Evolutionary conservation across 345 rosid genomes (phyloP).

Genomic region (Aegle marmelos): DNA sequence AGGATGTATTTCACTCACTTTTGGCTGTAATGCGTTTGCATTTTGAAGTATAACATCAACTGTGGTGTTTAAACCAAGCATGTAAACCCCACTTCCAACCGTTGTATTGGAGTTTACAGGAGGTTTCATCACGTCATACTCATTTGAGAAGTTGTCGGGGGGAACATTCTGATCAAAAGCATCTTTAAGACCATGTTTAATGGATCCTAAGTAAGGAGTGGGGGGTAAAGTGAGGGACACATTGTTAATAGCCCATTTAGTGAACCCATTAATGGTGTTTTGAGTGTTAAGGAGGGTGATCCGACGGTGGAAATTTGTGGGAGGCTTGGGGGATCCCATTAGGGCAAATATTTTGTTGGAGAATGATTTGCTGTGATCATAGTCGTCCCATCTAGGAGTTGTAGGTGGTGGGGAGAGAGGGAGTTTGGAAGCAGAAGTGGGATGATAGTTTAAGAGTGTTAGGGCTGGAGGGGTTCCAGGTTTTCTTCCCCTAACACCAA

Average conservation of each 20-base stretch:
- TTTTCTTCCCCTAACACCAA: conserved; percentile 56
- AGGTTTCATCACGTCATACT: conserved; percentile 52
- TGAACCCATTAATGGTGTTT: conserved; percentile 44
- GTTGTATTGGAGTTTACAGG: conserved; percentile 48
- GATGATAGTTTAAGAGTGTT: conserved; percentile 49
- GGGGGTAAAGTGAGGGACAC: conserved; percentile 53
- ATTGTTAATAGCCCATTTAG: conserved; percentile 76
- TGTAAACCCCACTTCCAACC: conserved; percentile 50
- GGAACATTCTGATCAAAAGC: conserved; percentile 44
- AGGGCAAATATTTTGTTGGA: conserved; percentile 33
- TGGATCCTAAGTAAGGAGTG: conserved; percentile 79
- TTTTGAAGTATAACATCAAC: conserved; percentile 84
- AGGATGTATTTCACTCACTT: conserved; percentile 69
- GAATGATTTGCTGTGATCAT: conserved; percentile 45
- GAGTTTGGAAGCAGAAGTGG: conserved; percentile 30
- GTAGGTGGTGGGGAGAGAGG: conserved; percentile 53
- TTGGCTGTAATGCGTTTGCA: conserved; percentile 39
- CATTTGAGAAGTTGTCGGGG: conserved; percentile 36
- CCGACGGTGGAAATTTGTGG: conserved; percentile 26
- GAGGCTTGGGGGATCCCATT: conserved; percentile 48
- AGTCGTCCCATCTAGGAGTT: conserved; percentile 69
- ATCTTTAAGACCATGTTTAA: conserved; percentile 37
- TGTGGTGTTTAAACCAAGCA: conserved; percentile 34
- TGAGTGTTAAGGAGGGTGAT: conserved; percentile 74
- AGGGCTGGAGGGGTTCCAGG: conserved; percentile 60